Evolutionary conservation across 257 asterid species (phyloP).

Genomic region (Salvia hispanica): DNA sequence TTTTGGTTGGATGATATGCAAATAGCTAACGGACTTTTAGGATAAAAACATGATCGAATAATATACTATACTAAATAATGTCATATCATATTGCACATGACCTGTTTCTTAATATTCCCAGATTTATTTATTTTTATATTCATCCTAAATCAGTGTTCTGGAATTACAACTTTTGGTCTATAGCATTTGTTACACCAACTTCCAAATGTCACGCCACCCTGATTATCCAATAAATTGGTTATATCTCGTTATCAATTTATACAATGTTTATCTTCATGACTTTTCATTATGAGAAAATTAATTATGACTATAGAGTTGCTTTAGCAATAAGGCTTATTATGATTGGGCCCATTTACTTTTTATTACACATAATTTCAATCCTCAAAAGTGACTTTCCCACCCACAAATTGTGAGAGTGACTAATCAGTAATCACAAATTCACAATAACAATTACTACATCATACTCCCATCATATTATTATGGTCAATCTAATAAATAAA

Average conservation of each 20-base stretch:
- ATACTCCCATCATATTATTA: background rate
- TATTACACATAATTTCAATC: conserved; percentile 12
- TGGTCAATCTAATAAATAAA: background rate
- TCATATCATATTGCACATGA: too few relatives aligned
- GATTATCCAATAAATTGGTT: too few relatives aligned
- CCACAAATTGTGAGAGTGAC: conserved; percentile 3
- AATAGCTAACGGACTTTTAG: too few relatives aligned
- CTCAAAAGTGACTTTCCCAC: conserved; percentile 25
- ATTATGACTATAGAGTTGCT: background rate
- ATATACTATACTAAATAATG: too few relatives aligned
- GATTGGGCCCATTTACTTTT: conserved; percentile 22
- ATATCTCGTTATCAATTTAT: background rate
- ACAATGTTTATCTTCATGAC: background rate
- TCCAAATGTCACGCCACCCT: too few relatives aligned
- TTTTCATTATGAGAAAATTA: conserved; percentile 9
- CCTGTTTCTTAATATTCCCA: too few relatives aligned
- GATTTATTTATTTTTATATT: too few relatives aligned
- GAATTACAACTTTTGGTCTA: too few relatives aligned
- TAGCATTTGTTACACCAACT: too few relatives aligned
- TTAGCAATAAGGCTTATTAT: conserved; percentile 31
- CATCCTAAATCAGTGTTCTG: too few relatives aligned
- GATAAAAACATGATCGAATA: too few relatives aligned
- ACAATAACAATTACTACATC: background rate
- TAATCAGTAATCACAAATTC: background rate
- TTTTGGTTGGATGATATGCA: too few relatives aligned